Conservation (phyloP, 345 rosid species). For the Eucalyptus tenuipes region DNA sequence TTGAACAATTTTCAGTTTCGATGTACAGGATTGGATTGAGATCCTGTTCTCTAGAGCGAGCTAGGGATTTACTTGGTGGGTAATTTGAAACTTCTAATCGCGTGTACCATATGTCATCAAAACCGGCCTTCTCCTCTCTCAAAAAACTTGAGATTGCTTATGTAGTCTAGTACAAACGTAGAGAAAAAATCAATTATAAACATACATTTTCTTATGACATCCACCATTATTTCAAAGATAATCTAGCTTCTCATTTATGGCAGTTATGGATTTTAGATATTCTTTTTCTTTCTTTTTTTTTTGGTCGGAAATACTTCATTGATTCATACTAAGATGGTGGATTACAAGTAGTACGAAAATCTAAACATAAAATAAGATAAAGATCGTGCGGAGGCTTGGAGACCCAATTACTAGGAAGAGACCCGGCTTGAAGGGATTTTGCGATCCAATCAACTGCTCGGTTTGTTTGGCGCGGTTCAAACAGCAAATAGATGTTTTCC, state of each 20-base stretch:
- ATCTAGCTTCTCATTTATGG: neutral
- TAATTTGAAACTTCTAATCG: neutral
- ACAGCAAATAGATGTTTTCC: too few relatives aligned
- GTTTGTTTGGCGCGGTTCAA: rapidly evolving
- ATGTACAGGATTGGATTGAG: neutral
- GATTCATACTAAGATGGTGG: too few relatives aligned
- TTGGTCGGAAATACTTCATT: too few relatives aligned
- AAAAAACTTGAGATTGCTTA: neutral
- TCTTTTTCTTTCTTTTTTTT: too few relatives aligned
- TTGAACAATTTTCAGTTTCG: neutral
- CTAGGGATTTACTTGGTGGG: neutral
- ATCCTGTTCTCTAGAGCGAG: neutral
- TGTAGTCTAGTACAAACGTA: neutral
- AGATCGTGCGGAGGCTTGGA: too few relatives aligned
- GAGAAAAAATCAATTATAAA: neutral
- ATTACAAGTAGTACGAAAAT: too few relatives aligned
- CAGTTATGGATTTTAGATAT: too few relatives aligned
- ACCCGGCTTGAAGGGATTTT: rapidly evolving
- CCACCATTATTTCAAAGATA: neutral
- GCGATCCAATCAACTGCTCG: too few relatives aligned
- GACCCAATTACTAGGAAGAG: too few relatives aligned
- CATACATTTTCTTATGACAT: neutral
- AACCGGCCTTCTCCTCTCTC: neutral
- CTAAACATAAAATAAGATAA: too few relatives aligned
- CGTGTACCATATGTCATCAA: neutral